Base-by-base conservation (phyloP, 148 eudicot species). In the Amaranthus hypochondriacus region DNA sequence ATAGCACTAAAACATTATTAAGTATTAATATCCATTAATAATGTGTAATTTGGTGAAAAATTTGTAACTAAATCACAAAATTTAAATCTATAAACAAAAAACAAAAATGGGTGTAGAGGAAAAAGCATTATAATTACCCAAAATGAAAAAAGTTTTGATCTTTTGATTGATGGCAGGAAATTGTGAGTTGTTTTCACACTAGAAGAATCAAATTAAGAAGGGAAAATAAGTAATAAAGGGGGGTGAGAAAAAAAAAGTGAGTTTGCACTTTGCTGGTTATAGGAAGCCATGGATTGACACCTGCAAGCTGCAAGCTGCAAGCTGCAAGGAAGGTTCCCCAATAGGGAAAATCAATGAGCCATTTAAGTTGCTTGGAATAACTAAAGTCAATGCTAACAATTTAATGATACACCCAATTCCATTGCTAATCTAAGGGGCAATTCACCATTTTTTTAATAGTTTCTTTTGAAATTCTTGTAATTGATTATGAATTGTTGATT, bases 291-390 rank as follows among this genome's bases (percentile, higher is more conserved):
- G 39, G 39, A 28, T 28, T 28, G 39, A 28, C 39, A 28, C 39
- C 39, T 28, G 58, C 42, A 69, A 65, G 62, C 62, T 57, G 76
- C 70, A 46, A 64, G 48, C 39, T 28, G 58, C 42, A 69, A 65
- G 62, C 62, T 57, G 76, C 70, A 46, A 64, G 48, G 62, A 55
- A 53, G 54, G 49, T 21, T 73, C 52, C 52, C 14, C 39, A 50
- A 12, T 49, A 28, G 75, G 48, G 56, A 5, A 50, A 49, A 63
- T 43, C 62, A 65, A 74, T 52, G 62, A 64, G 62, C 46, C 21
- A 70, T 56, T 55, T 46, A 65, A 74, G 56, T 48, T 73, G 42
- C 68, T 59, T 67, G 14, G 52, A 59, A 56, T 12, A 28, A 39
- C n/a, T 0, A 66, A 62, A 68, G 66, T 57, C 72, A 75, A 69